Evolutionary conservation across 73 alveolate genomes (phyloP), one percentile per base, ranked within the genome.

Genomic region (Paramecium sonneborni): DNA sequence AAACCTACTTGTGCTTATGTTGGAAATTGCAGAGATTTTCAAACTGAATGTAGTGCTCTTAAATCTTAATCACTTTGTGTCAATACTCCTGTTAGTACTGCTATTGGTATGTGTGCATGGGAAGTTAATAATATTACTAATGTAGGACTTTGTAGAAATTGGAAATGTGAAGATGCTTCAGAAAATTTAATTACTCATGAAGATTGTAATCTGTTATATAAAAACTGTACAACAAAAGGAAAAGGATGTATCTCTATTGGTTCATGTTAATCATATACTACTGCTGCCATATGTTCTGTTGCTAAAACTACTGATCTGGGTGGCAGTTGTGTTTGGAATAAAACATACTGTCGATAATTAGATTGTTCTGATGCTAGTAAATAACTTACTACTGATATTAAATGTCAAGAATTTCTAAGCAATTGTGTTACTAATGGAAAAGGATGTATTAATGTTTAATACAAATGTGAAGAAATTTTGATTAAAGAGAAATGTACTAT

Each of bases 121-220:
- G 74, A 79, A 15, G 10, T 18, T 38, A 79, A 79, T 23, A n/a
- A 10, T 14, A 11, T n/a, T 23, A 62, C 48, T 1, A 32, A 32
- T 30, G 12, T 62, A 14, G 84, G 84, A 26, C 8, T 44, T 43
- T 79, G 90, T 24, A 43, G 74, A 21, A 46, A 79, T 79, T 79
- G 90, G 90, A 44, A 41, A 41, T 79, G 90, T 14, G 32, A 20
- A 18, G 74, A 79, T 79, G 90, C 90, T 20, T 39, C 90, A n/a
- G 35, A 79, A 15, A 79, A n/a, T 79, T 12, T 44, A 9, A 2
- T 15, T 9, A 79, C 90, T 43, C 76, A 79, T 39, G 35, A 24
- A 41, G 69, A 32, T 30, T 79, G 90, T 14, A 6, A 23, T 23
- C 10, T 8, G 24, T 21, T 79, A 10, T 23, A 34, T 5, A 14